Conservation (phyloP, 2,329 filamentous ascomycete genomes). For the Diplodia mutila region DNA sequence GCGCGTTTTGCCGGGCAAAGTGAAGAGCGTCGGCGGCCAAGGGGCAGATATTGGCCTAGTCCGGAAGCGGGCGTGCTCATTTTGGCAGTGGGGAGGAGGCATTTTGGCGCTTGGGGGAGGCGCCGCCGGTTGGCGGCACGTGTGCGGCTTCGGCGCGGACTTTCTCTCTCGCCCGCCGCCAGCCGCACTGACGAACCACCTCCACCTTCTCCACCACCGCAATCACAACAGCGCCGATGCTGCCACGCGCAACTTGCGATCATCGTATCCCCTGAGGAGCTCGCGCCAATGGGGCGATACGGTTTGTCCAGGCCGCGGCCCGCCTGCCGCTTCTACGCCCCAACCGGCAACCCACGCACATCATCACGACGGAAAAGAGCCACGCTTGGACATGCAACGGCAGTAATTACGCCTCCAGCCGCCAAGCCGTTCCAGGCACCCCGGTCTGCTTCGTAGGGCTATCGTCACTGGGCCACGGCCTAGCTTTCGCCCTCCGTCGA, state of each 20-base stretch:
- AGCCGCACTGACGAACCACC: background rate
- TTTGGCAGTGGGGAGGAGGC: slow-evolving; percentile 6
- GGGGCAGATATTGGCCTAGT: slow-evolving; percentile 22
- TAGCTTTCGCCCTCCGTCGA: background rate
- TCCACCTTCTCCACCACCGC: slow-evolving; percentile 11
- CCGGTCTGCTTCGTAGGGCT: slow-evolving; percentile 1
- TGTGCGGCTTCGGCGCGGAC: slow-evolving; percentile 1
- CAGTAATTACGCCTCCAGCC: background rate
- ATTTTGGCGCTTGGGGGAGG: background rate
- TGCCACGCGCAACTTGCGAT: background rate
- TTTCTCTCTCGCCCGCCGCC: background rate
- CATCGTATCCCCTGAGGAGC: slow-evolving; percentile 9
- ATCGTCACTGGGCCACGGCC: background rate
- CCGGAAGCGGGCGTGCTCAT: slow-evolving; percentile 13
- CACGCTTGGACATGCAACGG: background rate
- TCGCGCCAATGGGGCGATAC: background rate
- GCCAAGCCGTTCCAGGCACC: slow-evolving; percentile 2
- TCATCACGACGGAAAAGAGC: background rate
- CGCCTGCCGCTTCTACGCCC: background rate
- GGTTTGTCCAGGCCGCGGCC: background rate
- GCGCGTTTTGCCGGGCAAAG: background rate
- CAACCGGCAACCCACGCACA: background rate
- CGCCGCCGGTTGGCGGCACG: background rate
- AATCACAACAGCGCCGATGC: background rate
- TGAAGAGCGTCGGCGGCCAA: background rate